A percentile compares a stretch with the other conserved stretches of the same genome.
phyloP scores from a whole-genome alignment of 805 yeast species.

The Candida ipomoeae region DNA sequence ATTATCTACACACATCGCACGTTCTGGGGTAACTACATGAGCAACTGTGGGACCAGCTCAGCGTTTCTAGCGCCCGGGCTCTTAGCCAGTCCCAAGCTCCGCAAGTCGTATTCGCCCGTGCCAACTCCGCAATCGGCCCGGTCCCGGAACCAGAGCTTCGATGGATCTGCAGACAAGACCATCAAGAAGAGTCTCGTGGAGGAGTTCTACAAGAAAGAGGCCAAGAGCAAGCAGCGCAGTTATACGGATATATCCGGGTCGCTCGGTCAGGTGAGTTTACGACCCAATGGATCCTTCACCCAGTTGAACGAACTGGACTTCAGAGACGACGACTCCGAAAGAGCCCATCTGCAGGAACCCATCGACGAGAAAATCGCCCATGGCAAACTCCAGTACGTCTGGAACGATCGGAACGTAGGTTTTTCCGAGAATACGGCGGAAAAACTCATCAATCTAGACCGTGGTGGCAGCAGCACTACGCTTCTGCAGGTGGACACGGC shows the following conservation, averaged over 20 bases:
- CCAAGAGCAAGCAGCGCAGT: constrained; percentile 6
- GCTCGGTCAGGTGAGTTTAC: neutral
- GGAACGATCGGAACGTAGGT: constrained; percentile 5
- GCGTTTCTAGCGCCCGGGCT: constrained; percentile 5
- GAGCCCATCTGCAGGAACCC: neutral
- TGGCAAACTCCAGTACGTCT: neutral
- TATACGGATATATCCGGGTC: neutral
- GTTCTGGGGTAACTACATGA: neutral
- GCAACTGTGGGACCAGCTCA: neutral
- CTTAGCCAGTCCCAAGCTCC: constrained; percentile 2
- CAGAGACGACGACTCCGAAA: neutral
- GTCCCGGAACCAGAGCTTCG: constrained; percentile 1
- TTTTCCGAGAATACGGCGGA: neutral
- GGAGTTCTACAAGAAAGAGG: constrained; percentile 35
- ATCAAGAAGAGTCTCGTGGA: constrained; percentile 37
- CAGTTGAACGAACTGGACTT: neutral
- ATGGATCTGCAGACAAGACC: constrained; percentile 3
- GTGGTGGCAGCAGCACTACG: neutral
- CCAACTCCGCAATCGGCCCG: neutral
- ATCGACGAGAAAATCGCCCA: neutral
- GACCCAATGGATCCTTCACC: neutral
- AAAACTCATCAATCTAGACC: constrained; percentile 3
- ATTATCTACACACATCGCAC: neutral
- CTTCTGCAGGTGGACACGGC: constrained; percentile 6
- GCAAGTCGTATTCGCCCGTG: neutral